Conservation (phyloP, 805 yeast genomes). For the Candida ulmi region DNA sequence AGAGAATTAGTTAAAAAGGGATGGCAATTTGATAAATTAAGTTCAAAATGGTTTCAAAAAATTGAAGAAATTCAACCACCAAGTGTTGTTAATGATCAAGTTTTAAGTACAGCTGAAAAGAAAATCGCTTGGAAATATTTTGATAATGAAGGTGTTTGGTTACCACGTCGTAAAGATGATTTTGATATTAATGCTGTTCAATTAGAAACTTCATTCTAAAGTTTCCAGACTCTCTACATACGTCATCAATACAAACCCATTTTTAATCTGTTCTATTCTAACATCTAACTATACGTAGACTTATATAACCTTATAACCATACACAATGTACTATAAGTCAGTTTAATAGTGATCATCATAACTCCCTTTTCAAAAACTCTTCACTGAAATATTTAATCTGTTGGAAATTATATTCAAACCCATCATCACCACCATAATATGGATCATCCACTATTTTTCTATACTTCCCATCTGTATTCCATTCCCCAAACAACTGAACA, state of each 20-base stretch:
- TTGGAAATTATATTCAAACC: constrained; percentile 73
- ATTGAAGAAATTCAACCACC: constrained; percentile 38
- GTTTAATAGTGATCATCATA: constrained; percentile 12
- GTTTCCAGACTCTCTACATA: too few species aligned
- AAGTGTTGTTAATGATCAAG: constrained; percentile 18
- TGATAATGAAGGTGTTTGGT: constrained; percentile 72
- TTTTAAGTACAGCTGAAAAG: constrained; percentile 35
- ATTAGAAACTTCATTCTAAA: constrained; percentile 10
- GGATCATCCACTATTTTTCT: constrained; percentile 77
- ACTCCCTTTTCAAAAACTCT: constrained; percentile 54
- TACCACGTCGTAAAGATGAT: constrained; percentile 54
- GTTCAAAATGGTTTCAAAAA: constrained; percentile 76
- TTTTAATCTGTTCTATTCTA: too few species aligned
- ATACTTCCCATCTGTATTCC: constrained; percentile 49
- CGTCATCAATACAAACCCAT: too few species aligned
- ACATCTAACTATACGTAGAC: too few species aligned
- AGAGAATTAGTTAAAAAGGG: constrained; percentile 72
- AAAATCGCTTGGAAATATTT: constrained; percentile 67
- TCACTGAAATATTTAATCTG: constrained; percentile 75
- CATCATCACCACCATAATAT: constrained; percentile 81
- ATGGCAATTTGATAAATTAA: constrained; percentile 73
- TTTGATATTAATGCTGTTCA: constrained; percentile 34
- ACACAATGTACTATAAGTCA: too few species aligned
- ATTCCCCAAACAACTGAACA: constrained; percentile 74
- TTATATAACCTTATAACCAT: too few species aligned